These are phyloP conservation scores for Aspergillus sp. DNA, from an alignment of 2,329 filamentous ascomycete species.

Conservation along the genomic window DNA sequence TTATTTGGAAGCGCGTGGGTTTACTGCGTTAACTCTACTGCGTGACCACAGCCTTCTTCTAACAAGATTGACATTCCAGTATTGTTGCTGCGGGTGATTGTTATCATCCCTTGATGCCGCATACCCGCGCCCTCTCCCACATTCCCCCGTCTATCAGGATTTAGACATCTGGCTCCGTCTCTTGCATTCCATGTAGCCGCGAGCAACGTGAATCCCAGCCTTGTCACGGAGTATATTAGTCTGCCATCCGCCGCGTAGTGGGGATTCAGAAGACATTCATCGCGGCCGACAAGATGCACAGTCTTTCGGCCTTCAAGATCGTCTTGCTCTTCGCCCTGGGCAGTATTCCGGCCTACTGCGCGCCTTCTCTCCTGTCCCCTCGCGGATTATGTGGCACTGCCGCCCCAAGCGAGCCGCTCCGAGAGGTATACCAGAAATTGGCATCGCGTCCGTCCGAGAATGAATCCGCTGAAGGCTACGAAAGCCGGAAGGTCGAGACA, in stretches of 20 bases:
- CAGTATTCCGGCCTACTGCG: constrained; percentile 16
- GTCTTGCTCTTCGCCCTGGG: constrained; percentile 19
- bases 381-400: constrained; percentile 32
- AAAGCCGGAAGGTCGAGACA: constrained; percentile 15
- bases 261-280: constrained; percentile 1
- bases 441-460: constrained; percentile 14
- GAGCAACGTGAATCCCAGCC: neutral
- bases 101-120: constrained; percentile 13
- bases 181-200: constrained; percentile 13
- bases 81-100: neutral
- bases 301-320: constrained; percentile 16
- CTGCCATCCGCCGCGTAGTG: neutral
- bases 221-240: neutral
- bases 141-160: constrained; percentile 1
- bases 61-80: neutral
- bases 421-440: constrained; percentile 24
- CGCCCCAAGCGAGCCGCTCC: constrained; percentile 25
- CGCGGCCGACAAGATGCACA: constrained; percentile 21
- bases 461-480: constrained; percentile 7
- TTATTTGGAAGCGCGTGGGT: neutral
- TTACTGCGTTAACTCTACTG: neutral
- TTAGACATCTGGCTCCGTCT: neutral
- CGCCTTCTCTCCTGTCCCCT: constrained; percentile 12
- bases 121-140: constrained; percentile 5
- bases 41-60: neutral